Evolutionary conservation across 2,329 filamentous ascomycete species (phyloP), one percentile per base, ranked within the genome.

Genomic region (Pestalotiopsis fici): DNA sequence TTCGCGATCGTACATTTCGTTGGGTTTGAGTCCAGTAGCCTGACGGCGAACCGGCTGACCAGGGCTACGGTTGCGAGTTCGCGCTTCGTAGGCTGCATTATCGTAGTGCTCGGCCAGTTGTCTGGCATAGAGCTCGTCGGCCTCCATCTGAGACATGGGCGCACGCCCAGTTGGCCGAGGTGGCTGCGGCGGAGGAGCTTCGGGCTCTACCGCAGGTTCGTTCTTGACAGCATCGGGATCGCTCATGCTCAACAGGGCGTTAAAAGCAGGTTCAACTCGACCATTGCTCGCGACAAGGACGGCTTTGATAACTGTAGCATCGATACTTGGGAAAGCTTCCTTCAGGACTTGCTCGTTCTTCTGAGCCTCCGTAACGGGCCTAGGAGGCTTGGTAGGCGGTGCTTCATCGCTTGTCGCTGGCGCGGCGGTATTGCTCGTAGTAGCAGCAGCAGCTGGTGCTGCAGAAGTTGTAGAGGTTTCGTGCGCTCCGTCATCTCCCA

Each of bases 81-180:
- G 83, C 18, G 83, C 82, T 73, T 88, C 88, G 77, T 90, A 90
- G 28, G 83, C 83, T 63, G 83, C 82, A 67, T 86, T 90, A 71
- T 93, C 90, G 81, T 95, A 98, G 74, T 98, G 94, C 79, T 98
- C 92, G 2, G 95, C 95, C 37, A 99, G 88, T 80, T 97, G 95
- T 69, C 96, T 92, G 39, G 95, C 95, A 80, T 97, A 97, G 72
- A 91, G 84, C 79, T 98, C 95, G 79, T 98, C 95, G 43, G 93
- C 90, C 80, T 97, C 94, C 65, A 99, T 78, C 82, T 99, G 96
- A 69, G 88, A 91, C 79, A 91, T 88, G 12, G 91, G 86, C 56
- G 88, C 85, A 70, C 81, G 78, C 64, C 84, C 84, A n/a, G 85
- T 79, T 7, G 94, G 93, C 61, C 93, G 88, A n/a, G 94, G 94